Percentiles rank a stretch among this genome's conserved stretches.
Conservation (phyloP, 2,329 filamentous ascomycete genomes). For the Beauveria bassiana region DNA sequence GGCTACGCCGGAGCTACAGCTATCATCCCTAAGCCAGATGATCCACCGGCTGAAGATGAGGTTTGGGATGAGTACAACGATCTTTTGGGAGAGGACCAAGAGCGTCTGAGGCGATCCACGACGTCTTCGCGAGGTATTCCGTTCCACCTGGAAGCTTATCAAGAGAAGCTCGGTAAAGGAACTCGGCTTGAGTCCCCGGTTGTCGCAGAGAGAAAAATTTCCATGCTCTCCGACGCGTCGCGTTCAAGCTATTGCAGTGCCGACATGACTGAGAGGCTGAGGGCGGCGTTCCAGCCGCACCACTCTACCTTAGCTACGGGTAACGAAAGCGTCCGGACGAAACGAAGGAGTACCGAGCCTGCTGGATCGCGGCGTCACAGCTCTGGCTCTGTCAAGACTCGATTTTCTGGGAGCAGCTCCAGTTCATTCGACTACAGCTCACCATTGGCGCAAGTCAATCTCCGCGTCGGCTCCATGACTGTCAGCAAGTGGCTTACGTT, state of each 20-base stretch:
- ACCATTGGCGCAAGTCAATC: conserved; percentile 62
- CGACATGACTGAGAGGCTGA: conserved; percentile 47
- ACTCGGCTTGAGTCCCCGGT: conserved; percentile 40
- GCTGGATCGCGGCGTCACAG: conserved; percentile 20
- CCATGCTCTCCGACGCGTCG: conserved; percentile 25
- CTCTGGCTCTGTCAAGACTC: conserved; percentile 25
- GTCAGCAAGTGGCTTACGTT: conserved; percentile 85
- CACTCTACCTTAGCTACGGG: conserved; percentile 35
- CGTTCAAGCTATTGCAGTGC: conserved; percentile 46
- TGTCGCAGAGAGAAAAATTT: conserved; percentile 24
- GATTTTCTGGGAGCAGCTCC: conserved; percentile 38
- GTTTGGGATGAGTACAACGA: conserved; percentile 95
- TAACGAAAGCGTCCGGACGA: conserved; percentile 28
- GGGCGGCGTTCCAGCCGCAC: conserved; percentile 40
- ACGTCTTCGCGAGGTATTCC: conserved; percentile 50
- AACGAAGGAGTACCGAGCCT: neutral
- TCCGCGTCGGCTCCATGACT: conserved; percentile 73
- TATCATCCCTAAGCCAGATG: conserved; percentile 52
- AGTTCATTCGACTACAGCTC: conserved; percentile 49
- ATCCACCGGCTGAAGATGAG: conserved; percentile 70
- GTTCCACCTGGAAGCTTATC: conserved; percentile 47
- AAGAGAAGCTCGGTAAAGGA: conserved; percentile 29
- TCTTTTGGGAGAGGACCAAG: conserved; percentile 58
- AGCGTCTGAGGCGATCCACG: conserved; percentile 40
- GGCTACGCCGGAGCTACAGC: conserved; percentile 53